Percentiles rank a stretch among this genome's conserved stretches.
phyloP scores from a whole-genome alignment of 441 rosid species.

The Gossypium gossypioides region DNA sequence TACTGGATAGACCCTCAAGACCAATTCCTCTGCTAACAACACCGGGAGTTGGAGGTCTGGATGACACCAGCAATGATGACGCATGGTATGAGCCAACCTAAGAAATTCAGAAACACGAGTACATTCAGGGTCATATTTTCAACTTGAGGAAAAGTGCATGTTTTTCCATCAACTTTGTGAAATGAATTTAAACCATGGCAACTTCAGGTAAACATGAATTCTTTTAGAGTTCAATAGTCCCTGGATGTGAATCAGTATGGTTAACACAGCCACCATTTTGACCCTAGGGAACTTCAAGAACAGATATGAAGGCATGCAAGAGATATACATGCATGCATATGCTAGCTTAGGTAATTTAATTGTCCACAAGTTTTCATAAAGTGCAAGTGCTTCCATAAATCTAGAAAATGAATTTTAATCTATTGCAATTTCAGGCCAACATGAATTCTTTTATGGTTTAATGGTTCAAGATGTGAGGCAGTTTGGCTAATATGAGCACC shows the following conservation, averaged over 20 bases:
- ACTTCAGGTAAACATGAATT: background rate
- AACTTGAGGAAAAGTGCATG: background rate
- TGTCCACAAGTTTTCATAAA: background rate
- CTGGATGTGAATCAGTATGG: background rate
- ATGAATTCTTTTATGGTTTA: background rate
- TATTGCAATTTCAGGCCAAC: background rate
- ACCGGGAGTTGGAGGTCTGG: conserved; percentile 85
- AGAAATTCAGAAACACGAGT: conserved; percentile 15
- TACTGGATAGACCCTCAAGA: conserved; percentile 77
- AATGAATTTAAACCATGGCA: background rate
- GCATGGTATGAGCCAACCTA: conserved; percentile 97
- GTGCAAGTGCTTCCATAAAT: background rate
- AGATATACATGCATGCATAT: background rate
- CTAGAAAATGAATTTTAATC: background rate
- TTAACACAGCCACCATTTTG: background rate
- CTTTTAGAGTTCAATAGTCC: background rate
- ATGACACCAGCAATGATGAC: conserved; percentile 73
- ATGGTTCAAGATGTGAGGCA: background rate
- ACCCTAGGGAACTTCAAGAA: background rate
- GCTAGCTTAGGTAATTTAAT: background rate
- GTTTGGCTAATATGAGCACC: background rate
- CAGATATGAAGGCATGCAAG: background rate
- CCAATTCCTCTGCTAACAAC: conserved; percentile 85
- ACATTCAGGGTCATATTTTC: background rate
- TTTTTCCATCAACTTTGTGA: background rate